Evolutionary conservation across 2,329 filamentous ascomycete species (phyloP).

Genomic region (Penicillium sp.): DNA sequence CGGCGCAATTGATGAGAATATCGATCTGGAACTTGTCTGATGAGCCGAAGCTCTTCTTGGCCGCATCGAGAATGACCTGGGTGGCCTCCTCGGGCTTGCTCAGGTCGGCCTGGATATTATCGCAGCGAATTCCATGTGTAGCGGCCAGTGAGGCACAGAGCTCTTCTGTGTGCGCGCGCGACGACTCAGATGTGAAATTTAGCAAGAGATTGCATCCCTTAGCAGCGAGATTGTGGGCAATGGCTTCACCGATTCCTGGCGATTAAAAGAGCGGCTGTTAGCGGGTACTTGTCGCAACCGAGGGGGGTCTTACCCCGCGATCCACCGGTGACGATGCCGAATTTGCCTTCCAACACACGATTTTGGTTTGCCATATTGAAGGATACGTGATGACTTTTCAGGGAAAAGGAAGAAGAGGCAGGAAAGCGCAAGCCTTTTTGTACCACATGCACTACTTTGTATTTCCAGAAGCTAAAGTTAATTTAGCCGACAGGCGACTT

Average conservation of each 20-base stretch:
- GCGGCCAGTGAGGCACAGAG: constrained; percentile 61
- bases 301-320: constrained; percentile 65
- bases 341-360: constrained; percentile 68
- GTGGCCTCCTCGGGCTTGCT: constrained; percentile 63
- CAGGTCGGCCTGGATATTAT: constrained; percentile 73
- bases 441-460: constrained; percentile 12
- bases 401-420: constrained; percentile 7
- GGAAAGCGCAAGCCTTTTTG: constrained; percentile 9
- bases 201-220: constrained; percentile 72
- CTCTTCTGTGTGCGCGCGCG: constrained; percentile 54
- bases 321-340: constrained; percentile 78
- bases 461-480: background rate
- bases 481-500: constrained; percentile 24
- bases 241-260: constrained; percentile 72
- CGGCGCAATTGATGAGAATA: constrained; percentile 87
- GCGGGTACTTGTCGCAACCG: background rate
- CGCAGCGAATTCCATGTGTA: constrained; percentile 62
- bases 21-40: constrained; percentile 68
- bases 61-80: constrained; percentile 59
- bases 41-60: constrained; percentile 61
- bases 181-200: constrained; percentile 71
- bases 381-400: background rate
- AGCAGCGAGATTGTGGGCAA: constrained; percentile 70
- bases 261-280: background rate
- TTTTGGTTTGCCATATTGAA: constrained; percentile 20